These are phyloP conservation scores for Colletotrichum lindemuthianum DNA, from an alignment of 2,329 filamentous ascomycete genomes.

Conservation along the genomic window DNA sequence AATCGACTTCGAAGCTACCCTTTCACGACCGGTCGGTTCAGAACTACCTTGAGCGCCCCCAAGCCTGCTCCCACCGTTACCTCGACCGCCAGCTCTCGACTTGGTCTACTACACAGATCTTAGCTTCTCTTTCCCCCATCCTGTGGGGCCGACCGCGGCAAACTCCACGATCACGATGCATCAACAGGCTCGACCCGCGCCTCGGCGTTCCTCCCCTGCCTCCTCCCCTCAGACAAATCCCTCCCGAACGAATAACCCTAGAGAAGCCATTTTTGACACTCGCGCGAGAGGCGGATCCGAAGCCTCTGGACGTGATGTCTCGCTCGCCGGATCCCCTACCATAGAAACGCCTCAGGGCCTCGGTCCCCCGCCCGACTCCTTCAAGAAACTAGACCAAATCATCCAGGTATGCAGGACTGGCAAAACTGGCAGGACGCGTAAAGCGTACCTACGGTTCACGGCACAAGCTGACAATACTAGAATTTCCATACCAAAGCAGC, in stretches of 20 bases:
- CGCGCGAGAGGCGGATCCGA: conserved; percentile 57
- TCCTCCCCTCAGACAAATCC: conserved; percentile 78
- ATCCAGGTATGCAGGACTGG: conserved; percentile 72
- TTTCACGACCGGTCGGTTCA: conserved; percentile 7
- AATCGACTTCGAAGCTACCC: conserved; percentile 25
- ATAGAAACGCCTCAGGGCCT: conserved; percentile 53
- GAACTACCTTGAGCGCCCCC: conserved; percentile 17
- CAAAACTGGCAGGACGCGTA: background rate
- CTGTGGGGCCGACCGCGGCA: background rate
- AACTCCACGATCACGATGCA: conserved; percentile 70
- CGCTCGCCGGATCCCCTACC: conserved; percentile 57
- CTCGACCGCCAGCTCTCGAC: background rate
- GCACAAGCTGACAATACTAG: conserved; percentile 55
- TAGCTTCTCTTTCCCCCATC: background rate
- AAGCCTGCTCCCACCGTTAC: conserved; percentile 1
- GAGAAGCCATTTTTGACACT: conserved; percentile 64
- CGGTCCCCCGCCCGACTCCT: conserved; percentile 70
- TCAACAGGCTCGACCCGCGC: conserved; percentile 83
- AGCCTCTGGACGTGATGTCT: conserved; percentile 50
- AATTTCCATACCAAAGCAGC: conserved; percentile 93
- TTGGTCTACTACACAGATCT: conserved; percentile 2
- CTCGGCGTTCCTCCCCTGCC: conserved; percentile 77
- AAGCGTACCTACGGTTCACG: background rate
- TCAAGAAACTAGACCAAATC: conserved; percentile 90
- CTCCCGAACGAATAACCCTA: conserved; percentile 76